Evolutionary conservation across 2,329 filamentous ascomycete species (phyloP), one percentile per base, ranked within the genome.

Genomic region (Hypoxylon sp.): DNA sequence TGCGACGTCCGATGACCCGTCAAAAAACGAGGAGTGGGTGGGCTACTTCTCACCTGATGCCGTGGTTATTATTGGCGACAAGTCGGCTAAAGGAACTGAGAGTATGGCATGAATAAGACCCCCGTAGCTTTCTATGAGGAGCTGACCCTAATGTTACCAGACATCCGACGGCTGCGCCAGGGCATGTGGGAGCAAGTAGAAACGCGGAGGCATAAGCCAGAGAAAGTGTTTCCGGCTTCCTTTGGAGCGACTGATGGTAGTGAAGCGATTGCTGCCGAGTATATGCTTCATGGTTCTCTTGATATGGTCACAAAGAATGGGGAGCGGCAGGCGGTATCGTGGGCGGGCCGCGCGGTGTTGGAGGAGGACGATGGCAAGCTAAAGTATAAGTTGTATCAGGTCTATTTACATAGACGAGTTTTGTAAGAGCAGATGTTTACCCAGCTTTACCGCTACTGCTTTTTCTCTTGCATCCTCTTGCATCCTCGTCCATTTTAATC

Each of bases 181-280:
- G 74, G 77, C 23, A 85, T 85, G 83, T 84, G 83, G 82, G 76
- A 80, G 11, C 69, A 73, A 19, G 79, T 84, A 19, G 71, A 74
- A 60, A 75, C 77, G 38, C 77, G 83, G 41, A 80, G 74, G 63
- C 83, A 85, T 73, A 78, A 71, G 1, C 77, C 83, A 25, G 71
- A 71, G 30, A 82, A 82, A 71, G 80, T 83, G 6, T 84, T 84
- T 61, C 80, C 81, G 17, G 82, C 75, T 0, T 65, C 65, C 3
- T 82, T 83, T 60, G 51, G 69, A 48, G 58, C 61, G 58, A 58
- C 41, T 5, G 59, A 49, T 19, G 43, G 17, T 10, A 51, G 28
- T 36, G 63, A 57, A 7, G 74, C 67, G 55, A 34, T 21, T 21
- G 46, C 21, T 19, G 71, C 74, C 43, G 82, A 83, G 73, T 77